Evolutionary conservation across 2,329 filamentous ascomycete species (phyloP).

Genomic region (Aspergillus fructus): DNA sequence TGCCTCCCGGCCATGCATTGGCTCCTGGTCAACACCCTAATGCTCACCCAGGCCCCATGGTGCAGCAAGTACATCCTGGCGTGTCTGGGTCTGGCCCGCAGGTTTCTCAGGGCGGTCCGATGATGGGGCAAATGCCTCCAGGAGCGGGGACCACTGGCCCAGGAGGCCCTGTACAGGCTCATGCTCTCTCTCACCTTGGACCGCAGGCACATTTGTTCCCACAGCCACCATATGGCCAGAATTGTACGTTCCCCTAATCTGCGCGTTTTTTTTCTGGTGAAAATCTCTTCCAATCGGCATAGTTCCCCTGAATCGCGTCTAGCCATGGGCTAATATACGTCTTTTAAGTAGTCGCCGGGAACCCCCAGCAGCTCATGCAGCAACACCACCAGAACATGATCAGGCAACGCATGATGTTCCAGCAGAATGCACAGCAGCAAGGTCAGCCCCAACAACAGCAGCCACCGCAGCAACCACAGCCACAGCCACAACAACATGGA

Average conservation of each 20-base stretch:
- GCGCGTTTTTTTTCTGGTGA: background rate
- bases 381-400: conserved; percentile 39
- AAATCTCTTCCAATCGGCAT: background rate
- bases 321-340: background rate
- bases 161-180: conserved; percentile 52
- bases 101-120: conserved; percentile 61
- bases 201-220: conserved; percentile 58
- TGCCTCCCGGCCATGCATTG: conserved; percentile 63
- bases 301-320: background rate
- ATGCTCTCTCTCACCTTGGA: conserved; percentile 61
- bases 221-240: conserved; percentile 45
- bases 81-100: conserved; percentile 60
- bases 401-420: conserved; percentile 32
- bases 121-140: conserved; percentile 64
- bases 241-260: conserved; percentile 34
- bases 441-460: conserved; percentile 29
- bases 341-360: conserved; percentile 30
- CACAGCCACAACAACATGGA: conserved; percentile 35
- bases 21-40: conserved; percentile 57
- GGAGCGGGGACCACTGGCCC: conserved; percentile 54
- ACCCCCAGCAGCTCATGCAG: conserved; percentile 49
- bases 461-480: conserved; percentile 35
- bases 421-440: conserved; percentile 35
- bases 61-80: conserved; percentile 61
- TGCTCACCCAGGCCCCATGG: conserved; percentile 53